phyloP scores from a whole-genome alignment of 805 yeast genomes.

The Cyberlindnera mycetangii region DNA sequence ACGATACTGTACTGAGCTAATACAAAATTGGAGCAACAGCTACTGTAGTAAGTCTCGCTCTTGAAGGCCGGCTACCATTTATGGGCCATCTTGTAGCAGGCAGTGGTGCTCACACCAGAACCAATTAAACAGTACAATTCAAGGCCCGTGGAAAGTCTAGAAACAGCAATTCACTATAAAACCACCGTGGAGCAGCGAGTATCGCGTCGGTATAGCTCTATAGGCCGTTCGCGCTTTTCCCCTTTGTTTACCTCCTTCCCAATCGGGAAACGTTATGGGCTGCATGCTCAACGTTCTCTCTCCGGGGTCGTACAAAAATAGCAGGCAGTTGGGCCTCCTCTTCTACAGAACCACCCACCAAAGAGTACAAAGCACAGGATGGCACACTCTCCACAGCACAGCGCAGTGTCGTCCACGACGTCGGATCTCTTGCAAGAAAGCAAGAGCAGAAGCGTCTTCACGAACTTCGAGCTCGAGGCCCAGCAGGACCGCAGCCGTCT shows the following conservation, averaged over 20 bases:
- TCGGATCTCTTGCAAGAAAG: slow-evolving; percentile 12
- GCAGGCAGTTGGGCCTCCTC: background rate
- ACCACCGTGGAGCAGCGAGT: background rate
- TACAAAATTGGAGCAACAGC: no score
- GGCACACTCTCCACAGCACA: slow-evolving; percentile 7
- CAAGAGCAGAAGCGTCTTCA: slow-evolving; percentile 3
- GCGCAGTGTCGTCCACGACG: slow-evolving; percentile 14
- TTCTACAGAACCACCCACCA: background rate
- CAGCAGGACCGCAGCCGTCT: slow-evolving; percentile 17
- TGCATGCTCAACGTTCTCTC: no score
- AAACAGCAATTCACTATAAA: background rate
- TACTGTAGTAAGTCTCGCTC: no score
- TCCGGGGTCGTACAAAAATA: slow-evolving; percentile 1
- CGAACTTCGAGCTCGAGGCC: slow-evolving; percentile 11
- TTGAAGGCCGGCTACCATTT: no score
- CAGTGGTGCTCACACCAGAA: no score
- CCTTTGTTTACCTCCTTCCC: slow-evolving; percentile 17
- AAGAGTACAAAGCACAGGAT: background rate
- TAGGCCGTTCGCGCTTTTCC: background rate
- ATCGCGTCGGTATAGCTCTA: background rate
- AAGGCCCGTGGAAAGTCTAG: no score
- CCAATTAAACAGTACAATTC: no score
- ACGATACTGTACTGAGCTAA: slow-evolving; percentile 24
- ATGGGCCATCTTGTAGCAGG: no score
- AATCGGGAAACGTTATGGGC: slow-evolving; percentile 11